Base-by-base conservation (phyloP, 306 rosid species). In the Trifolium pratense region DNA sequence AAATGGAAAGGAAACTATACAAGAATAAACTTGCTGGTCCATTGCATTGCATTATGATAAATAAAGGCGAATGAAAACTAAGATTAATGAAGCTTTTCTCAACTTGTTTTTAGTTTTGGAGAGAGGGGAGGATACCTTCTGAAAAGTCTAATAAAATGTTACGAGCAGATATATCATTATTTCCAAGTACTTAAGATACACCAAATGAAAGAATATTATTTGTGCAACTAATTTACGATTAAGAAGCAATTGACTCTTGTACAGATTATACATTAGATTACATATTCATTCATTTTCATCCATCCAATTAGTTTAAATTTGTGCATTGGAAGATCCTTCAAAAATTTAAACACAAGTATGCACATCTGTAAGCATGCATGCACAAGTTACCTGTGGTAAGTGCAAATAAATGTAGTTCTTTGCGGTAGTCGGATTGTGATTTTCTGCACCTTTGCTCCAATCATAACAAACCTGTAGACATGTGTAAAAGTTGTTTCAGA, bases 391-490 rank as follows among this genome's bases (percentile, higher is more conserved):
- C 96, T 92, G 98, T 26, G 91, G 88, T 31, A 87, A 21, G 72
- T 89, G 98, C 67, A 86, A 70, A 87, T 21, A 93, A 55, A 93
- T 93, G 88, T 42, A 59, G 81, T 73, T 80, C 85, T 89, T 90
- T 3, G 96, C 93, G 2, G 89, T 80, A 46, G 96, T 80, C 18
- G 98, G 91, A 73, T 90, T 90, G 84, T 90, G 91, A 81, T 89
- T 90, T 87, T 93, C 97, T 16, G 97, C 98, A 12, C 97, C 96
- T 75, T 93, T 90, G 74, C 97, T 83, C 97, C 96, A 90, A 78
- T 93, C 98, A 60, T 93, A 90, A 70, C 98, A 92, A 49, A 86
- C 87, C 96, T 92, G 29, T n/a, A 80, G 40, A 76, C 21, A 67
- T 26, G 37, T 58, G 65, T 26, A 21, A 58, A 58, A 29, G 63